Percentiles rank a stretch among this genome's conserved stretches.
Conservation (phyloP, 176 grass and related monocot species). For the Puya raimondii region DNA sequence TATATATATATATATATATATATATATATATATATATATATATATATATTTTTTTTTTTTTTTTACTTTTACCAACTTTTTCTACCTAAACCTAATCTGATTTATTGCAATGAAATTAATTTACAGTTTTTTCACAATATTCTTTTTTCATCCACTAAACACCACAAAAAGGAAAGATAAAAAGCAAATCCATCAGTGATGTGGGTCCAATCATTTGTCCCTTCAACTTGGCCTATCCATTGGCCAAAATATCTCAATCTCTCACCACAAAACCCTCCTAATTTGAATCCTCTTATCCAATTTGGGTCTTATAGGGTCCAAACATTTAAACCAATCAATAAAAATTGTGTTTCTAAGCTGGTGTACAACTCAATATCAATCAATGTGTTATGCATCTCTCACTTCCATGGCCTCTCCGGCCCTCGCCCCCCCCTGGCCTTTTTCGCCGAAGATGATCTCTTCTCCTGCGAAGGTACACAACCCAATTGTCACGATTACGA, state of each 20-base stretch:
- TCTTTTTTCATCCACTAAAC: background rate
- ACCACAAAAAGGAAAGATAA: background rate
- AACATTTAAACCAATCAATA: background rate
- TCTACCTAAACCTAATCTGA: too few species aligned
- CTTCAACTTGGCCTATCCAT: background rate
- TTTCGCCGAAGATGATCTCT: background rate
- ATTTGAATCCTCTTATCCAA: background rate
- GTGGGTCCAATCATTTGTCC: too few species aligned
- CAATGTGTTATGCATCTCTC: too few species aligned
- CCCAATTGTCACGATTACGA: background rate
- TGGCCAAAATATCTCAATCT: background rate
- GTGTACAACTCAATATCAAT: too few species aligned
- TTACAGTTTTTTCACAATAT: too few species aligned
- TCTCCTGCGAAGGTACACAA: background rate
- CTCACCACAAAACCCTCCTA: background rate
- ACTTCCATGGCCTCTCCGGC: background rate
- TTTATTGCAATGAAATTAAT: too few species aligned
- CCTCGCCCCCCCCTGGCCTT: background rate
- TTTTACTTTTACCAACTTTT: too few species aligned
- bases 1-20: too few species aligned
- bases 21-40: too few species aligned
- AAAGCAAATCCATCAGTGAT: too few species aligned
- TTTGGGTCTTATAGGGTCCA: background rate
- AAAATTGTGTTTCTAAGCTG: background rate
- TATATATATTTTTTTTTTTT: too few species aligned